Conservation (phyloP, 2,329 filamentous ascomycete genomes). For the Furcasterigmium sp. region DNA sequence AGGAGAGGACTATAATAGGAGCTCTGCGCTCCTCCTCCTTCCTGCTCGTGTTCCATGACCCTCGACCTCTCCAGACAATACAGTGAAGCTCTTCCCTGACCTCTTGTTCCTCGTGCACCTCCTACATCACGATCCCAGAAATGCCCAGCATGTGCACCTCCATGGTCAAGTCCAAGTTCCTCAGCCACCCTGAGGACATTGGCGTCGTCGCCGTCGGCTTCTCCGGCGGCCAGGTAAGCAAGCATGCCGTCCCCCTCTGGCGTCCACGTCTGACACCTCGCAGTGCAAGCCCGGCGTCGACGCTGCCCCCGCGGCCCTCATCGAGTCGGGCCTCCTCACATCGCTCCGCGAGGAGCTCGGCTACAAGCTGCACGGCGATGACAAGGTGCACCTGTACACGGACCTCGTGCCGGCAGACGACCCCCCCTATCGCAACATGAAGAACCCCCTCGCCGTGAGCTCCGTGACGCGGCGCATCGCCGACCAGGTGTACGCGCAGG, state of each 20-base stretch:
- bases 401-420: constrained; percentile 68
- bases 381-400: constrained; percentile 74
- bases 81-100: too few relatives aligned
- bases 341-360: constrained; percentile 81
- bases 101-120: background rate
- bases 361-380: constrained; percentile 83
- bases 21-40: too few relatives aligned
- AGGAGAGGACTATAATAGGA: too few relatives aligned
- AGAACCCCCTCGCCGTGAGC: constrained; percentile 82
- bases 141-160: constrained; percentile 41
- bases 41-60: too few relatives aligned
- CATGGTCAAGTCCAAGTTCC: constrained; percentile 64
- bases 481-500: constrained; percentile 82
- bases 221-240: constrained; percentile 83
- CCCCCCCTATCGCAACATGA: constrained; percentile 85
- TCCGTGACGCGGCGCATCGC: constrained; percentile 77
- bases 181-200: constrained; percentile 71
- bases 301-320: constrained; percentile 81
- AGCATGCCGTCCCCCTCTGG: background rate
- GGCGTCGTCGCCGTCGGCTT: constrained; percentile 94
- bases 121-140: too few relatives aligned
- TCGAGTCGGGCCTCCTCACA: constrained; percentile 78
- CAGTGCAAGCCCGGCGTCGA: constrained; percentile 91
- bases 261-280: constrained; percentile 7
- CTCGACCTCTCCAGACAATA: too few relatives aligned